These are phyloP conservation scores for Pestalotiopsis sp. DNA, from an alignment of 2,329 filamentous ascomycete species.

Conservation along the genomic window DNA sequence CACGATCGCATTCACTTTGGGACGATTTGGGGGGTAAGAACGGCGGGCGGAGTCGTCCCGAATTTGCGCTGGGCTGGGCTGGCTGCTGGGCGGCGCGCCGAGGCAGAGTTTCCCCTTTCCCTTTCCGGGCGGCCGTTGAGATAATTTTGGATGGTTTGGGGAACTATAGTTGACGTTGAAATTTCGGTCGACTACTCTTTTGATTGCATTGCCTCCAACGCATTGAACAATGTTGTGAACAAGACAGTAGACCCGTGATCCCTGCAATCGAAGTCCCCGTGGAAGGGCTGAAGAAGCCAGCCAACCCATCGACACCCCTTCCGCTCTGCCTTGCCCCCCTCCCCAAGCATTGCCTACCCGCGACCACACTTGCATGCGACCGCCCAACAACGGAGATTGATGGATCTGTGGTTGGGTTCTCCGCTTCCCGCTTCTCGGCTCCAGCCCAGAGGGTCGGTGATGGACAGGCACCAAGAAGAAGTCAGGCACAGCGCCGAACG, in stretches of 20 bases:
- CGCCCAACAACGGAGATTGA: background rate
- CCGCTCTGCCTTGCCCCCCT: background rate
- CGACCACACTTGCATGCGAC: background rate
- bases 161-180: background rate
- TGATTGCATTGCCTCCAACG: background rate
- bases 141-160: background rate
- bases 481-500: constrained; percentile 3
- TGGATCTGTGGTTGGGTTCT: constrained; percentile 13
- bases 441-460: constrained; percentile 12
- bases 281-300: constrained; percentile 10
- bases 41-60: background rate
- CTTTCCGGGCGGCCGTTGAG: background rate
- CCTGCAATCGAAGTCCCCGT: constrained; percentile 3
- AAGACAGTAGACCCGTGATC: background rate
- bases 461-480: constrained; percentile 7
- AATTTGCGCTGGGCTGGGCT: background rate
- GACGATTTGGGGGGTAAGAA: background rate
- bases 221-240: background rate
- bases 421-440: constrained; percentile 13
- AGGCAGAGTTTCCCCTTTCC: background rate
- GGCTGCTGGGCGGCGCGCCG: too few relatives aligned
- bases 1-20: background rate
- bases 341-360: background rate
- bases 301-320: background rate
- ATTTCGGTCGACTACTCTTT: background rate